These are phyloP conservation scores for Porcisia deanei DNA, from an alignment of 208 protist species.

Conservation along the genomic window DNA sequence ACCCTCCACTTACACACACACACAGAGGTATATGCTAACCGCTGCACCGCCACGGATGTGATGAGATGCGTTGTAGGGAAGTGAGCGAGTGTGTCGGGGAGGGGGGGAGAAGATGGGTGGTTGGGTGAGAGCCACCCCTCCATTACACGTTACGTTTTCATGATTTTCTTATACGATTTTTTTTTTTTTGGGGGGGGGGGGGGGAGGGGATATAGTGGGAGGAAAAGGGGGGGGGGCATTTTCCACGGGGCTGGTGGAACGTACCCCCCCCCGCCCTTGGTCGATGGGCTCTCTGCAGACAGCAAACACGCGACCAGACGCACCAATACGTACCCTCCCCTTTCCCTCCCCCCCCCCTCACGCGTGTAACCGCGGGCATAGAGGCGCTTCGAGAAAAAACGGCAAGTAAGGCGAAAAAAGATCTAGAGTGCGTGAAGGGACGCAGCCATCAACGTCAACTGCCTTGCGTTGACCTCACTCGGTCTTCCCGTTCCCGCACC, in stretches of 20 bases:
- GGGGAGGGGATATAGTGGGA: too few species aligned
- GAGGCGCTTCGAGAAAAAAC: neutral
- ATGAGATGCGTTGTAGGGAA: neutral
- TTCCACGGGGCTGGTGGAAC: too few species aligned
- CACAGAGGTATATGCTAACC: neutral
- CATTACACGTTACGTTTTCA: slow-evolving; percentile 4
- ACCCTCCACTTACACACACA: neutral
- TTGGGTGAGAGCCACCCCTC: too few species aligned
- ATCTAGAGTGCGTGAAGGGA: neutral
- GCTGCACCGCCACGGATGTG: neutral
- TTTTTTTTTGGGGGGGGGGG: too few species aligned
- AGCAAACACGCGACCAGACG: neutral
- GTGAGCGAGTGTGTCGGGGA: neutral
- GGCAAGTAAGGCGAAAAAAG: neutral
- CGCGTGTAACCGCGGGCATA: neutral
- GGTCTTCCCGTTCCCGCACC: neutral
- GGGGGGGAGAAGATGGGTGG: too few species aligned
- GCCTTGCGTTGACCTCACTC: neutral
- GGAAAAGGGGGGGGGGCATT: too few species aligned
- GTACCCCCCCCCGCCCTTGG: too few species aligned
- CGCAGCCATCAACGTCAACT: neutral
- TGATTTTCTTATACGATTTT: too few species aligned
- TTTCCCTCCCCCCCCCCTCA: neutral
- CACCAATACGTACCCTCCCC: neutral
- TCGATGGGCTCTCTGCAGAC: neutral